Evolutionary conservation across 495 filamentous ascomycete genomes (phyloP).

Genomic region (Immersiella caudata): DNA sequence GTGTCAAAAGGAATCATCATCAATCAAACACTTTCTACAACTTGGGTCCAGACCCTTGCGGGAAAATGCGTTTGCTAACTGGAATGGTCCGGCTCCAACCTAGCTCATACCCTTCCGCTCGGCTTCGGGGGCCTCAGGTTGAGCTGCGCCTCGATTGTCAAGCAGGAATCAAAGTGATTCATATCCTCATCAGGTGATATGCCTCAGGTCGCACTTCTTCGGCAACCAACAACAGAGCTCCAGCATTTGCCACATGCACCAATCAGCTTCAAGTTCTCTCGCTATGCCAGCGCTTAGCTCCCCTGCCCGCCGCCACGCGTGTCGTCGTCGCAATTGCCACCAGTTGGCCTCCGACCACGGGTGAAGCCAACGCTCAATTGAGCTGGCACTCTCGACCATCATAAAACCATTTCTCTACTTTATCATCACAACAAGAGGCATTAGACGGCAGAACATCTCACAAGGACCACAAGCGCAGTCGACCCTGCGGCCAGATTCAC

Average conservation of each 20-base stretch:
- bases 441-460: neutral
- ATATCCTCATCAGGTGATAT: neutral
- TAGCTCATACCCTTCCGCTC: too few relatives aligned
- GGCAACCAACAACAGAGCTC: neutral
- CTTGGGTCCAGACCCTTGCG: too few relatives aligned
- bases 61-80: too few relatives aligned
- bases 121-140: neutral
- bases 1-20: too few relatives aligned
- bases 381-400: neutral
- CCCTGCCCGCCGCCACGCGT: neutral
- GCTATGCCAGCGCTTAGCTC: conserved; percentile 8
- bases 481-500: too few relatives aligned
- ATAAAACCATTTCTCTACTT: neutral
- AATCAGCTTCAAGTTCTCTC: conserved; percentile 9
- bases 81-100: too few relatives aligned
- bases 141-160: neutral
- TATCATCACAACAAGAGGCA: neutral
- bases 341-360: neutral
- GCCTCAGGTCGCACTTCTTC: neutral
- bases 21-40: too few relatives aligned
- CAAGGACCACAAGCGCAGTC: too few relatives aligned
- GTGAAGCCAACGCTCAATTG: neutral
- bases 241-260: neutral
- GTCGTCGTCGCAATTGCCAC: conserved; percentile 1
- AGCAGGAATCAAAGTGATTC: neutral